Evolutionary conservation across 176 grass and related monocot genomes (phyloP).

Genomic region (Cymbopogon citratus): DNA sequence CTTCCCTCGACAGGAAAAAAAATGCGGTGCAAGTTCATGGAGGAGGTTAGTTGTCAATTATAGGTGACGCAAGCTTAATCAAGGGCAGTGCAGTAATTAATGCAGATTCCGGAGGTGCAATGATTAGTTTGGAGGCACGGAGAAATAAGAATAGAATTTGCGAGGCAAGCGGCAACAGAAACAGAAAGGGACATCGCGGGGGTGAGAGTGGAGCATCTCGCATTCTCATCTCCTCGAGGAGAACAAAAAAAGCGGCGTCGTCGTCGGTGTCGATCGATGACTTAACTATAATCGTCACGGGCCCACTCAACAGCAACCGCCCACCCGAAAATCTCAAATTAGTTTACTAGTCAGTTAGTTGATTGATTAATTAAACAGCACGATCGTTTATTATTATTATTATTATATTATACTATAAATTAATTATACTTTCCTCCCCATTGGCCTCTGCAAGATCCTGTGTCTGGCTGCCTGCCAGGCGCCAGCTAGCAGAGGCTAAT

Average conservation of each 20-base stretch:
- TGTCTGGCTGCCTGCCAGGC: not conserved
- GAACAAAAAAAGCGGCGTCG: not conserved
- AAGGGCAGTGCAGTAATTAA: conserved; percentile 1
- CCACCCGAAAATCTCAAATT: conserved; percentile 25
- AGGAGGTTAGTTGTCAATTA: too few species aligned
- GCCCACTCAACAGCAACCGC: conserved; percentile 34
- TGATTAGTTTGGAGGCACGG: not conserved
- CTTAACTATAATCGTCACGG: not conserved
- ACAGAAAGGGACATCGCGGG: not conserved
- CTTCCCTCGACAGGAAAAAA: too few species aligned
- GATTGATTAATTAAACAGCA: not conserved
- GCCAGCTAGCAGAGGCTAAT: conserved; percentile 18
- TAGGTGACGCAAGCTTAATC: not conserved
- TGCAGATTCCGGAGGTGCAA: not conserved
- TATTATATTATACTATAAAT: too few species aligned
- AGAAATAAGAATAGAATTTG: not conserved
- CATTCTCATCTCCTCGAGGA: not conserved
- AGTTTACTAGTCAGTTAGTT: not conserved
- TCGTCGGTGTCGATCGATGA: not conserved
- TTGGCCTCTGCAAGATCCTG: conserved; percentile 27
- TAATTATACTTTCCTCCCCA: not conserved
- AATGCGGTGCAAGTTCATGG: too few species aligned
- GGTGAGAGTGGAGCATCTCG: not conserved
- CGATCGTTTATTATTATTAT: not conserved
- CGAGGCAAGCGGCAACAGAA: not conserved